Conservation (phyloP, 2,329 filamentous ascomycete species). For the Chaetomiaceae sp. region DNA sequence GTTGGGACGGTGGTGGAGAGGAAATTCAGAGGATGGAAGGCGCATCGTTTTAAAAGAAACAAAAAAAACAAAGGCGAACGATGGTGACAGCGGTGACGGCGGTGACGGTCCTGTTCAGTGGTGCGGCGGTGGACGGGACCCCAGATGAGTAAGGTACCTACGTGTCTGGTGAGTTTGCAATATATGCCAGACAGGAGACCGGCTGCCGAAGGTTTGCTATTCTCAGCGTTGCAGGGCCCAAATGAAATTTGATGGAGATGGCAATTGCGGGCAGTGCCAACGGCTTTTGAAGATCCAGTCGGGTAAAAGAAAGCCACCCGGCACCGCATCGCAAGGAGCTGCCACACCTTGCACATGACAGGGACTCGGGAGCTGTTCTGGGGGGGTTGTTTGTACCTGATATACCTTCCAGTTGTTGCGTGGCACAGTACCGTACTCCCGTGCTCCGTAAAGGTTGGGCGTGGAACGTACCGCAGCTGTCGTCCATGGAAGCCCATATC, state of each 20-base stretch:
- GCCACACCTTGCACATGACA: conserved; percentile 1
- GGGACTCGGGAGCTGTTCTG: too few relatives aligned
- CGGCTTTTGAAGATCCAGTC: conserved; percentile 14
- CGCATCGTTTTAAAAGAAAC: conserved; percentile 3
- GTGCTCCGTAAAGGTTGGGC: too few relatives aligned
- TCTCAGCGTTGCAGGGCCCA: conserved; percentile 10
- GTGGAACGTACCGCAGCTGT: too few relatives aligned
- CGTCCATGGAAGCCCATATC: too few relatives aligned
- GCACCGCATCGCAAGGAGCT: not conserved
- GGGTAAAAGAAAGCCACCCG: conserved; percentile 16
- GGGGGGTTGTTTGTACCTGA: too few relatives aligned
- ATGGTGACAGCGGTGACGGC: not conserved
- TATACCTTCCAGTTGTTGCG: too few relatives aligned
- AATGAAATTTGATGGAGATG: conserved; percentile 16
- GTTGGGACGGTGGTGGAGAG: not conserved
- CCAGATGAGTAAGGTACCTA: not conserved
- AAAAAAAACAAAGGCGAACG: too few relatives aligned
- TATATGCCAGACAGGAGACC: conserved; percentile 16
- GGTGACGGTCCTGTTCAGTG: too few relatives aligned
- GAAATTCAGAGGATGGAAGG: not conserved
- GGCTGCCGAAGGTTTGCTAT: not conserved
- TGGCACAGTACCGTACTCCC: too few relatives aligned
- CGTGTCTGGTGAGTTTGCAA: too few relatives aligned
- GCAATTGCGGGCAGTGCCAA: conserved; percentile 4
- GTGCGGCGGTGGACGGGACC: too few relatives aligned